Conservation (phyloP, 2,329 filamentous ascomycete genomes). For the Neodidymelliopsis sp. region DNA sequence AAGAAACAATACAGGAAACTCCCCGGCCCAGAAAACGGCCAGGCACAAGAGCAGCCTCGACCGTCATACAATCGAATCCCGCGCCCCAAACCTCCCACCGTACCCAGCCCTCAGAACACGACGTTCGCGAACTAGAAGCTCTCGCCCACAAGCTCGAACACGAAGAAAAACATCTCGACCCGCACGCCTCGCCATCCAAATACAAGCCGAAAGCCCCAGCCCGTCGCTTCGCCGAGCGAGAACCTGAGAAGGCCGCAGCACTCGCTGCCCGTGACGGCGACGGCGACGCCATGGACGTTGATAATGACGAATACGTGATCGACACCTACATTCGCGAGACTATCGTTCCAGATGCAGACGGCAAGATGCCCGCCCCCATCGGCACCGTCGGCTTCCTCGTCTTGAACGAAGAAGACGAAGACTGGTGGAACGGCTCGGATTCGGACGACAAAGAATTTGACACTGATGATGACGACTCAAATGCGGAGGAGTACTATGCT, state of each 20-base stretch:
- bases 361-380: slow-evolving; percentile 30
- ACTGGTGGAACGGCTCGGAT: slow-evolving; percentile 66
- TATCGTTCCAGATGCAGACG: slow-evolving; percentile 45
- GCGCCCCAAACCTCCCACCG: slow-evolving; percentile 15
- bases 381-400: slow-evolving; percentile 55
- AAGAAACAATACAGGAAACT: slow-evolving; percentile 13
- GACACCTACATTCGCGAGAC: slow-evolving; percentile 66
- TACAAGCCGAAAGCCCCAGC: slow-evolving; percentile 46
- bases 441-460: slow-evolving; percentile 62
- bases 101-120: slow-evolving; percentile 30
- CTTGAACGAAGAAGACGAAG: slow-evolving; percentile 60
- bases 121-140: slow-evolving; percentile 43
- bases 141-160: slow-evolving; percentile 44
- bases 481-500: slow-evolving; percentile 78
- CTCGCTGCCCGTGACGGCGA: slow-evolving; percentile 22
- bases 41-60: slow-evolving; percentile 33
- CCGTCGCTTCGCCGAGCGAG: slow-evolving; percentile 44
- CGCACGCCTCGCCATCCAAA: slow-evolving; percentile 31
- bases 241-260: slow-evolving; percentile 37
- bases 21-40: slow-evolving; percentile 38
- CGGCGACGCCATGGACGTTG: slow-evolving; percentile 46
- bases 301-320: slow-evolving; percentile 64
- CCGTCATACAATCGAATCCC: slow-evolving; percentile 11
- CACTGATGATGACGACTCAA: slow-evolving; percentile 69
- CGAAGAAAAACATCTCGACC: slow-evolving; percentile 24